Conservation (phyloP, 768 basidiomycete species). For the Amanita pallidorosea region DNA sequence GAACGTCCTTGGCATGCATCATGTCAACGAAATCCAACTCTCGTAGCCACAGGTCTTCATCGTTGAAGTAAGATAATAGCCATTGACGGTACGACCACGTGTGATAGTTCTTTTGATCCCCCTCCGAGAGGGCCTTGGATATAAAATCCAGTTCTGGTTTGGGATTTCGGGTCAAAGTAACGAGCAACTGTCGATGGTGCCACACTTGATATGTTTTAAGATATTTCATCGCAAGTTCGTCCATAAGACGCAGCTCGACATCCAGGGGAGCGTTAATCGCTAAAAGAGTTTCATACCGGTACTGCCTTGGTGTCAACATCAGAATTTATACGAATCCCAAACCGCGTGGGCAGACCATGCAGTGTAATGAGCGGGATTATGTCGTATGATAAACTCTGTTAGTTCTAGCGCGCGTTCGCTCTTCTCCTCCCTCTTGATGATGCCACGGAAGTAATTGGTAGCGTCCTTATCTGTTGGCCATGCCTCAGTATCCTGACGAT, state of each 20-base stretch:
- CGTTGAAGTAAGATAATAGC: conserved; percentile 78
- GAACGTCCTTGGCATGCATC: conserved; percentile 63
- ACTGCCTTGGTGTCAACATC: conserved; percentile 56
- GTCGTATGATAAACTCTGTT: conserved; percentile 79
- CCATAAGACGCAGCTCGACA: conserved; percentile 77
- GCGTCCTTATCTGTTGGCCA: conserved; percentile 71
- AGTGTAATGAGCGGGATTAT: conserved; percentile 95
- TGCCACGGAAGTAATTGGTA: conserved; percentile 84
- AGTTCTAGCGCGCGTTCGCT: conserved; percentile 74
- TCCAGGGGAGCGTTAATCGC: conserved; percentile 56
- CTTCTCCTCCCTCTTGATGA: conserved; percentile 70
- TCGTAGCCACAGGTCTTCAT: conserved; percentile 55
- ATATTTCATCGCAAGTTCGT: conserved; percentile 71
- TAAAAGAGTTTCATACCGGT: conserved; percentile 81
- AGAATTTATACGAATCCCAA: not conserved
- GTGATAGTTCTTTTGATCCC: conserved; percentile 94
- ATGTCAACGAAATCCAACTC: conserved; percentile 70
- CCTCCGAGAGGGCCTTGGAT: conserved; percentile 47
- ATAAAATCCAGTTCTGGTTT: conserved; percentile 74
- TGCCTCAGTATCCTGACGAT: conserved; percentile 1
- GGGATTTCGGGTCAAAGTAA: conserved; percentile 43
- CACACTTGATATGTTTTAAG: conserved; percentile 98
- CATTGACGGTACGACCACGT: conserved; percentile 99
- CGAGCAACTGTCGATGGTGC: conserved; percentile 80
- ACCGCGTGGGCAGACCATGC: conserved; percentile 59